These are phyloP conservation scores for Hypericum androsaemum DNA, from an alignment of 345 rosid genomes.

Conservation along the genomic window DNA sequence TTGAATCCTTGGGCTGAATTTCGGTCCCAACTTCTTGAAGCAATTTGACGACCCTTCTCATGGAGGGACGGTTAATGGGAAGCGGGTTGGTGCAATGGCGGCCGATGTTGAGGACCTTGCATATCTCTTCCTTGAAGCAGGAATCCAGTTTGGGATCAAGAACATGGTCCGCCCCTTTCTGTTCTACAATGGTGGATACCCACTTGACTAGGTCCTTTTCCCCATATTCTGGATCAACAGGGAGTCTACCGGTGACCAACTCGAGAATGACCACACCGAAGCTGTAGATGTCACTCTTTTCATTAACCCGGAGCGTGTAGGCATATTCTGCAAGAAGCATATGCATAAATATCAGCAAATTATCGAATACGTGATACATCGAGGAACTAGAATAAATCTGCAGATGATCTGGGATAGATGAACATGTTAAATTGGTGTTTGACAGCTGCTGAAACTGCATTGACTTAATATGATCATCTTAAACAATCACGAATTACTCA, in stretches of 20 bases:
- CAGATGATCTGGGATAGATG: no score
- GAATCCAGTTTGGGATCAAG: slow-evolving; percentile 70
- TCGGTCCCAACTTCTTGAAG: slow-evolving; percentile 64
- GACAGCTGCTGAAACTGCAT: no score
- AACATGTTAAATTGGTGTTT: no score
- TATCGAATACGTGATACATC: no score
- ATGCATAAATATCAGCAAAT: no score
- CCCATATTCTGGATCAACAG: slow-evolving; percentile 71
- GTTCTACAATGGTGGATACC: slow-evolving; percentile 71
- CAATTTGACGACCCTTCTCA: slow-evolving; percentile 91
- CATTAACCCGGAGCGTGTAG: slow-evolving; percentile 92
- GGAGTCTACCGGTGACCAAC: slow-evolving; percentile 74
- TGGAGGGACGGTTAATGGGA: slow-evolving; percentile 89
- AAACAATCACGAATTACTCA: no score
- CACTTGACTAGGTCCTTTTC: slow-evolving; percentile 92
- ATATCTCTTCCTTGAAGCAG: slow-evolving; percentile 76
- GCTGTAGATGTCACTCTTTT: slow-evolving; percentile 98
- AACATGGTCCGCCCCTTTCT: slow-evolving; percentile 72
- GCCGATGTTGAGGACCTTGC: slow-evolving; percentile 78
- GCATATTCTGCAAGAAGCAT: slow-evolving; percentile 67
- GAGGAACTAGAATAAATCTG: no score
- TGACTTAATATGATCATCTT: no score
- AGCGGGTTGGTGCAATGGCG: slow-evolving; percentile 78
- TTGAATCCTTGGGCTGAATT: slow-evolving; percentile 18
- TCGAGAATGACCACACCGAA: slow-evolving; percentile 93